Evolutionary conservation across 2,329 filamentous ascomycete species (phyloP), one percentile per base, ranked within the genome.

Genomic region (Penicillium crustosum): DNA sequence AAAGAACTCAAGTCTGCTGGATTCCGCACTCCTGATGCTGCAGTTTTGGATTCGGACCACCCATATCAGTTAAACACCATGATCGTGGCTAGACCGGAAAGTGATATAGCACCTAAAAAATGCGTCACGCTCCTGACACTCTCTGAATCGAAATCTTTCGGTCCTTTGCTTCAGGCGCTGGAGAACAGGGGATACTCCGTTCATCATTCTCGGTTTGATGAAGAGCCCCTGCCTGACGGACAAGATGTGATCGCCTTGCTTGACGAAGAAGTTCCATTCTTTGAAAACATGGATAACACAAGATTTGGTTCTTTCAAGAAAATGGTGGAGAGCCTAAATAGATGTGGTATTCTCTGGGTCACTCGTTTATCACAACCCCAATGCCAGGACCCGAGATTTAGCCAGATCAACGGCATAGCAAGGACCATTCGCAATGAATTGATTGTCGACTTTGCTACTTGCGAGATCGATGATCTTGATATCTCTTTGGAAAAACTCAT

Each of bases 361-460:
- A 74, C 69, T 0, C 35, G 35, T 0, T 53, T 60, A 1, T 64
- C 58, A 2, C 66, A 73, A 36, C 49, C 69, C 0, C 19, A 48
- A 7, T 70, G 66, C 53, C 29, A n/a, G 2, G 68, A 76, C 19
- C 72, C 74, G 2, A 42, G 66, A 3, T 73, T 61, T 51, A 64
- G 56, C 0, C 67, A 69, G 31, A 61, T 68, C 6, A 38, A 70
- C 6, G 74, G 74, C 8, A 29, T 69, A 1, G 63, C 69, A 3
- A 61, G 74, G 3, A 66, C 66, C 0, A 60, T 73, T 8, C 68
- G 73, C 0, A 53, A 60, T 0, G 74, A 77, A 55, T 38, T 68
- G 36, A 19, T 42, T 0, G 41, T 70, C 0, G 63, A 67, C 27
- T 64, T 75, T 45, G 70, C 66, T 2, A 72, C 68, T 0, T 61